A percentile compares a stretch with the other conserved stretches of the same genome.
Evolutionary conservation across 305 asterid species (phyloP).

Genomic region (Fraxinus dipetala): DNA sequence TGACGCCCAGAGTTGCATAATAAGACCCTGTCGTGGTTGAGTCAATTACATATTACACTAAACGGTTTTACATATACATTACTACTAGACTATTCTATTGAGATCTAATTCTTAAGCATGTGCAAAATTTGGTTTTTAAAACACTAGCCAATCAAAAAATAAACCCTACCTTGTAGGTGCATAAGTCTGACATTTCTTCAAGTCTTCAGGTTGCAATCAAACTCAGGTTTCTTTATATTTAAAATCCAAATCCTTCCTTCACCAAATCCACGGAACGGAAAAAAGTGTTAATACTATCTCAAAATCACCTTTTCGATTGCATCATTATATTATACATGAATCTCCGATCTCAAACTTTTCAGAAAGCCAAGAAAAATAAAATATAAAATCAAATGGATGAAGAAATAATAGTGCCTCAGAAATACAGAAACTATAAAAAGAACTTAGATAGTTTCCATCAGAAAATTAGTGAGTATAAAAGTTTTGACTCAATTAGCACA

Average conservation of each 20-base stretch:
- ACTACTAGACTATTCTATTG: neutral
- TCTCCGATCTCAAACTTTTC: neutral
- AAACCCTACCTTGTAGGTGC: conserved; percentile 43
- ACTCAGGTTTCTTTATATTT: conserved; percentile 38
- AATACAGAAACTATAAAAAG: neutral
- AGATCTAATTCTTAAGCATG: neutral
- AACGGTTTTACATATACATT: neutral
- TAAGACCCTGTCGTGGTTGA: neutral
- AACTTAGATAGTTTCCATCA: neutral
- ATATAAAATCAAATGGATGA: neutral
- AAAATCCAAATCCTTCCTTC: conserved; percentile 35
- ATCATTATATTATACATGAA: neutral
- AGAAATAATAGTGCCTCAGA: neutral
- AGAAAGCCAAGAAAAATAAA: neutral
- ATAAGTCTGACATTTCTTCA: conserved; percentile 63
- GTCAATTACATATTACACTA: neutral
- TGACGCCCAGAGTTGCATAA: neutral
- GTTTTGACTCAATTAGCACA: neutral
- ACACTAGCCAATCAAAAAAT: neutral
- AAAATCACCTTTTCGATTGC: neutral
- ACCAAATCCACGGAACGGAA: conserved; percentile 28
- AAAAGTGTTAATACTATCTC: neutral
- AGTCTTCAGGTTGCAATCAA: conserved; percentile 45
- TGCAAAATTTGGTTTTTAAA: neutral
- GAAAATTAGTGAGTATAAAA: neutral